Conservation (phyloP, 805 yeast genomes). For the Cyberlindnera samutprakarnensis region DNA sequence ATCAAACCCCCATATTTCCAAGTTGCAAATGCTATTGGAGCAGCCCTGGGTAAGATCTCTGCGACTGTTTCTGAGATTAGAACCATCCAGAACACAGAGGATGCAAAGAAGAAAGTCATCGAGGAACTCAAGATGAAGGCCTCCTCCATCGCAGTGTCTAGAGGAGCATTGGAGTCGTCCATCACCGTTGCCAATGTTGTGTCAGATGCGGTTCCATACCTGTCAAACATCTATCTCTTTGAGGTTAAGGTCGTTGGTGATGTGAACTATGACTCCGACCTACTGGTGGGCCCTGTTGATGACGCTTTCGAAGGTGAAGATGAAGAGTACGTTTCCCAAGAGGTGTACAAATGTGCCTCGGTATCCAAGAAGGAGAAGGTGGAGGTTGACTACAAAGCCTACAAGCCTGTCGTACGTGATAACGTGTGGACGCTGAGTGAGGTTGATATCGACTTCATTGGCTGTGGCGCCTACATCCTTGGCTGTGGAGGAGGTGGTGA, state of each 20-base stretch:
- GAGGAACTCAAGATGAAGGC: slow-evolving; percentile 19
- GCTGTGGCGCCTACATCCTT: slow-evolving; percentile 39
- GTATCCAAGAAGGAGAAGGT: neutral
- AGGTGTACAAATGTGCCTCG: no score
- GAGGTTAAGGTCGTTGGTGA: slow-evolving; percentile 16
- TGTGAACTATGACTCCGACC: slow-evolving; percentile 19
- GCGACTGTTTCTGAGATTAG: slow-evolving; percentile 10
- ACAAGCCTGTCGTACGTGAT: no score
- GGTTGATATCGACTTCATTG: slow-evolving; percentile 32
- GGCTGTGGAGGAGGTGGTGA: slow-evolving; percentile 49
- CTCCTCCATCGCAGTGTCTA: slow-evolving; percentile 13
- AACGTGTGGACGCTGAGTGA: slow-evolving; percentile 21
- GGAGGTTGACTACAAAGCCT: slow-evolving; percentile 17
- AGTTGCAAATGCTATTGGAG: slow-evolving; percentile 46
- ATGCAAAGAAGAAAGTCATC: slow-evolving; percentile 12
- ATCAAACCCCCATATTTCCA: slow-evolving; percentile 33
- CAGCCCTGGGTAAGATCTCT: slow-evolving; percentile 39
- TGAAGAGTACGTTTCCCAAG: slow-evolving; percentile 26
- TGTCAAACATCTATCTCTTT: no score
- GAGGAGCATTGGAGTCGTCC: slow-evolving; percentile 26
- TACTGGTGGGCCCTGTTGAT: no score
- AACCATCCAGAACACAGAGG: neutral
- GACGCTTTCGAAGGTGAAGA: slow-evolving; percentile 22
- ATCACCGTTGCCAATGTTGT: slow-evolving; percentile 16
- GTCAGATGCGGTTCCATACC: no score